A percentile compares a stretch with the other conserved stretches of the same genome.
phyloP scores from a whole-genome alignment of 1,284 basidiomycete species.

The Ceratobasidium theobromae region DNA sequence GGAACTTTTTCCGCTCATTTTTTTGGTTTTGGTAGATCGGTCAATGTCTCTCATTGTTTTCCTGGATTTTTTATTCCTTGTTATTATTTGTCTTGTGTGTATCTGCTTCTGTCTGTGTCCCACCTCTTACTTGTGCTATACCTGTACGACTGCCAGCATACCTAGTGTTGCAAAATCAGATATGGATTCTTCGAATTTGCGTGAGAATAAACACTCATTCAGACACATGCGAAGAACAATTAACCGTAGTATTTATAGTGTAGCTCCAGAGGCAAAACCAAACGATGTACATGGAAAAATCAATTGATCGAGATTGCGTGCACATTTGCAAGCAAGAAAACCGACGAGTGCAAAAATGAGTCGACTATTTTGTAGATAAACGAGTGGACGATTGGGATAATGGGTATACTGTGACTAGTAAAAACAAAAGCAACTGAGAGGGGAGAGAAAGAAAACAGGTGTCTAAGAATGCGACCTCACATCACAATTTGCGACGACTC shows the following conservation, averaged over 20 bases:
- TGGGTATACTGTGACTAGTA: too few species aligned
- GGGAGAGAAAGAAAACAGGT: constrained; percentile 6
- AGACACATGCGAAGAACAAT: too few species aligned
- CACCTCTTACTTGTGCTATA: neutral
- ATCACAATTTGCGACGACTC: neutral
- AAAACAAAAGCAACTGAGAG: too few species aligned
- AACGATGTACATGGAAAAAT: too few species aligned
- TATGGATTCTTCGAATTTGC: neutral
- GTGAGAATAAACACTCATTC: too few species aligned
- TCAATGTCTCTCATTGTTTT: neutral
- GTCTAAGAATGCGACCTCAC: neutral
- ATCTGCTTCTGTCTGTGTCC: neutral
- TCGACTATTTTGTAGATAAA: too few species aligned
- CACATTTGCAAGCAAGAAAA: too few species aligned
- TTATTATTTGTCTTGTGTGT: neutral
- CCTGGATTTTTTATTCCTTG: neutral
- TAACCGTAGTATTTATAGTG: too few species aligned
- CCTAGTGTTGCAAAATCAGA: neutral
- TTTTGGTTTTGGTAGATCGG: neutral
- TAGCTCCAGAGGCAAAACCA: too few species aligned
- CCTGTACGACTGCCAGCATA: constrained; percentile 24
- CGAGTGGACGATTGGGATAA: too few species aligned
- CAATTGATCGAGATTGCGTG: too few species aligned
- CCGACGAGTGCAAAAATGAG: too few species aligned
- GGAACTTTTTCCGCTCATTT: neutral